Evolutionary conservation across 2,329 filamentous ascomycete species (phyloP), one percentile per base, ranked within the genome.

Genomic region (Cercospora brassicicola): DNA sequence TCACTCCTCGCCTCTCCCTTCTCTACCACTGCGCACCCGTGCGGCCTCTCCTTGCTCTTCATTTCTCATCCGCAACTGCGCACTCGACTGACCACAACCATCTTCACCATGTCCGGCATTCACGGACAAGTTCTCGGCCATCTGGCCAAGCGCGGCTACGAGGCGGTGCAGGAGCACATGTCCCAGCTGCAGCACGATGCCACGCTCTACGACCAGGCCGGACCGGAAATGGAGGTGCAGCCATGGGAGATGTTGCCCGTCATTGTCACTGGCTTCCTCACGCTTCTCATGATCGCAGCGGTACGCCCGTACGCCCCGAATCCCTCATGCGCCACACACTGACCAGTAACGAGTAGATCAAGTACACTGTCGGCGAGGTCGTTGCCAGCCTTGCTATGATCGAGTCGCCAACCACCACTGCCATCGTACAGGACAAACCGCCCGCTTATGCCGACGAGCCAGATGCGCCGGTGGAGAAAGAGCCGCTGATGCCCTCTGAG

Each of bases 381-480:
- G 81, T 91, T 55, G 83, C 86, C 1, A 87, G 87, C 5, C 84
- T 91, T 51, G 84, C 88, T 69, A 87, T 88, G 80, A 83, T 91
- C 73, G 89, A 91, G 78, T 85, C 85, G 57, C 83, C 86, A 42
- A 81, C 84, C 71, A 84, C 84, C 28, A 84, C 83, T 62, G 84
- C 82, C 69, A 80, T 82, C 70, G 75, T 83, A 71, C 75, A 78
- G 68, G 31, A 48, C 28, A 76, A 73, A 68, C 85, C 71, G 80
- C 84, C 74, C 79, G 70, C 74, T 9, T 78, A 87, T 64, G 80
- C 84, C 62, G 83, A 87, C 73, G 82, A 85, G 70, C 74, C 80
- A 36, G 82, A 84, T 62, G 83, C 83, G 42, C 76, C 78, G 6
- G 78, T 85, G 36, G 72, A 77, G 65, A 78, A 79, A 67, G 75